These are phyloP conservation scores for Chlamydomonas reinhardtii DNA, from an alignment of 163 green algal genomes.

Conservation along the genomic window DNA sequence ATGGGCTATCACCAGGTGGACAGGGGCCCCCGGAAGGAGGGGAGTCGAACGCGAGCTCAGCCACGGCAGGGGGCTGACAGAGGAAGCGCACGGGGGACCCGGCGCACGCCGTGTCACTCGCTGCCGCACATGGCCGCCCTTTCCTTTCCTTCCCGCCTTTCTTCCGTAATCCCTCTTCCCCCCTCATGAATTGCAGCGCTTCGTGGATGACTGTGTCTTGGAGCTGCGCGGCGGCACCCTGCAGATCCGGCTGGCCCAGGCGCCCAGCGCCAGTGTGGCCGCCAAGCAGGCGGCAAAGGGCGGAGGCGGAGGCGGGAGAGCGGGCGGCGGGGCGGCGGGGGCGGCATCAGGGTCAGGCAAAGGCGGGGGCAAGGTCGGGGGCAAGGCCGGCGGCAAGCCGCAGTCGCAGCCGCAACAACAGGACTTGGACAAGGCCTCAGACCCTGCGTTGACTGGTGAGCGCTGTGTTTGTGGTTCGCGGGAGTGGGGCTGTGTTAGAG, in stretches of 20 bases:
- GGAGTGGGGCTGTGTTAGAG: no score
- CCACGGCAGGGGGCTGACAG: neutral
- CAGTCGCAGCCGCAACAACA: neutral
- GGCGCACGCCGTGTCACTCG: no score
- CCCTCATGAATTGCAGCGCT: slow-evolving; percentile 60
- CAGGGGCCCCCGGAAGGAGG: no score
- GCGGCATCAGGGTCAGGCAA: neutral
- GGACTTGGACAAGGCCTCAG: slow-evolving; percentile 55
- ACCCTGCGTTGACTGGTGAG: slow-evolving; percentile 62
- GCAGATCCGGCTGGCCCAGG: slow-evolving; percentile 55
- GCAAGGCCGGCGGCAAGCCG: neutral
- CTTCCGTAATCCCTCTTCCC: no score
- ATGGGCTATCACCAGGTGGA: slow-evolving; percentile 57
- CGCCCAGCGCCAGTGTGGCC: slow-evolving; percentile 50
- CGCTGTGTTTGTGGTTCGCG: no score
- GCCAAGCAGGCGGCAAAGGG: slow-evolving; percentile 5
- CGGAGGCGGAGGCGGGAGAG: no score
- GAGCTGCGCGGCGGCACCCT: slow-evolving; percentile 41
- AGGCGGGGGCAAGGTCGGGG: neutral
- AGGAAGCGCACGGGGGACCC: no score
- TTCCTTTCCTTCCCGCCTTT: no score
- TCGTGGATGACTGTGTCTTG: slow-evolving; percentile 66
- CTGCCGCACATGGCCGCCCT: no score
- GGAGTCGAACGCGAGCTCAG: no score
- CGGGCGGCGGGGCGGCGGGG: no score